Conservation (phyloP, 306 rosid species). For the Gastrolobium villosum region DNA sequence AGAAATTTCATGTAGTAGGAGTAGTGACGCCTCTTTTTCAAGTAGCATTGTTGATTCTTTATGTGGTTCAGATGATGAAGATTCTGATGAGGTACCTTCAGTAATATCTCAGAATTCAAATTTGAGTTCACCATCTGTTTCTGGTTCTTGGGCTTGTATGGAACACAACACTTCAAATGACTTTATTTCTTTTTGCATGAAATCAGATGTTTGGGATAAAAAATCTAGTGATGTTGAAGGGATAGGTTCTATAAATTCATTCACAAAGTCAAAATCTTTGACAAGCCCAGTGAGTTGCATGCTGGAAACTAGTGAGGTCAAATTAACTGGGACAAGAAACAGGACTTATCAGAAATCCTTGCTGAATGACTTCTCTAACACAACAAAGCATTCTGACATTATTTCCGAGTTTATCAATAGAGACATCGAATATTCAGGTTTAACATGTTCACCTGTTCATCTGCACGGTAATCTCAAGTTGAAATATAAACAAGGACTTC, state of each 20-base stretch:
- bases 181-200: conserved; percentile 63
- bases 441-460: conserved; percentile 80
- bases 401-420: conserved; percentile 53
- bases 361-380: conserved; percentile 61
- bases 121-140: conserved; percentile 53
- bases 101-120: conserved; percentile 48
- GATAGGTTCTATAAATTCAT: conserved; percentile 53
- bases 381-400: conserved; percentile 52
- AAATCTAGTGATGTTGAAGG: conserved; percentile 48
- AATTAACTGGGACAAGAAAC: conserved; percentile 55
- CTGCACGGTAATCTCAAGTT: conserved; percentile 79
- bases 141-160: conserved; percentile 50
- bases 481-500: conserved; percentile 72
- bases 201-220: conserved; percentile 57
- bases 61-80: conserved; percentile 71
- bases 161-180: conserved; percentile 55
- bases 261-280: conserved; percentile 74
- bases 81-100: conserved; percentile 52
- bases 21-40: conserved; percentile 61
- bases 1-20: conserved; percentile 56
- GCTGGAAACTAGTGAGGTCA: conserved; percentile 53
- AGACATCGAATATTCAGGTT: conserved; percentile 57
- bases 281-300: conserved; percentile 56
- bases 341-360: conserved; percentile 62
- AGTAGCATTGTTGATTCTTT: conserved; percentile 66